Evolutionary conservation across 2,329 filamentous ascomycete genomes (phyloP), one percentile per base, ranked within the genome.

Genomic region (Botrytis hyacinthi): DNA sequence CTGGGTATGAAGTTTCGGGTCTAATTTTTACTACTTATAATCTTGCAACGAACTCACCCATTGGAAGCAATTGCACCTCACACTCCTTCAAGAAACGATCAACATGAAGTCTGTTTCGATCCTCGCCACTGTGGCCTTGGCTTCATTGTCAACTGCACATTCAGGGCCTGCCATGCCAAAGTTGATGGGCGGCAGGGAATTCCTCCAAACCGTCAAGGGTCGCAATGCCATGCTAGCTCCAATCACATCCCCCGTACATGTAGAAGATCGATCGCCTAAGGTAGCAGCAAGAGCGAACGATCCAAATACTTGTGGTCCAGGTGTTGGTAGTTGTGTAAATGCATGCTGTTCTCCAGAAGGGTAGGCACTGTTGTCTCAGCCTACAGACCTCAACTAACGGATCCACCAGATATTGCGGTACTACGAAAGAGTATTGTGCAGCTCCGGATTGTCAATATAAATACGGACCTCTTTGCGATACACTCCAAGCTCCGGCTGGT

Each of bases 401-500:
- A 35, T 48, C 12, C 26, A n/a, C 40, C 42, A 79, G 78, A 44
- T 80, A 75, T 63, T 80, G 79, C 59, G 79, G 79, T 20, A 74
- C 69, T 51, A 75, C 75, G 16, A 60, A 68, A 18, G 84, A 87
- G 2, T 89, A 90, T 81, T 92, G 90, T 81, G 84, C 85, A 44
- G 86, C 88, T 32, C 90, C 90, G 3, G 86, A 89, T 71, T 92
- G 90, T 78, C 85, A 88, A 79, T 87, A 90, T 77, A 81, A 86
- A 76, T 90, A 88, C 76, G 88, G 88, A n/a, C 84, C 88, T 32
- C 85, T 82, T 6, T 92, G 90, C 76, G 89, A 91, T 76, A 91
- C 59, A 70, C 57, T 71, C 76, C 78, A 82, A 44, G 83, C 83
- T 76, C 85, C 88, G 69, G 74, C 85, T 75, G 90, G 90, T 1